phyloP scores from a whole-genome alignment of 2,329 filamentous ascomycete species.

The Calonectria pseudoturangicola region DNA sequence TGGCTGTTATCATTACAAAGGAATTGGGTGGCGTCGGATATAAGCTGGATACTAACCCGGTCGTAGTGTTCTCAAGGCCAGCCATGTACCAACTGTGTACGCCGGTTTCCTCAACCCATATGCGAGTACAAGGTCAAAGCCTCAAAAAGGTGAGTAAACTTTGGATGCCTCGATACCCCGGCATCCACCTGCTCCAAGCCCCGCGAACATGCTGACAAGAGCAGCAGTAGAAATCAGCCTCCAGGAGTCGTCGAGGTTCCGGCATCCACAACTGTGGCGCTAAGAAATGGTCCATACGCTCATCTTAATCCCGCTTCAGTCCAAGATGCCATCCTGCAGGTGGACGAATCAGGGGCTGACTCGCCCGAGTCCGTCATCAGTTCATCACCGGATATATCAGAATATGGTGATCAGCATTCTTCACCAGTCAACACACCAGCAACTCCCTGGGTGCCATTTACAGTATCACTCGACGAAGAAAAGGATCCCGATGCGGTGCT shows the following conservation, averaged over 20 bases:
- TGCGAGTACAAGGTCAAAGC: conserved; percentile 67
- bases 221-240: conserved; percentile 34
- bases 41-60: conserved; percentile 35
- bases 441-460: conserved; percentile 53
- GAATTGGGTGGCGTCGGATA: background rate
- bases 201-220: conserved; percentile 2
- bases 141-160: conserved; percentile 47
- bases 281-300: conserved; percentile 57
- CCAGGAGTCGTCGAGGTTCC: conserved; percentile 36
- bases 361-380: conserved; percentile 32
- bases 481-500: conserved; percentile 55
- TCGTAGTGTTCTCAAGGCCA: conserved; percentile 72
- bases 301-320: conserved; percentile 61
- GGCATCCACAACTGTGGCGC: conserved; percentile 46
- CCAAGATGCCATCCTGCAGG: conserved; percentile 59
- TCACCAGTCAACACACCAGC: conserved; percentile 30
- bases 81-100: conserved; percentile 72
- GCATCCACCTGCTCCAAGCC: no score
- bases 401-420: background rate
- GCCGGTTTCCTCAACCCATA: conserved; percentile 70
- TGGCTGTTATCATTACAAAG: background rate
- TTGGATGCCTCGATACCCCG: background rate
- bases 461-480: conserved; percentile 52
- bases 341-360: conserved; percentile 51
- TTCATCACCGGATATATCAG: conserved; percentile 27